phyloP scores from a whole-genome alignment of 306 rosid genomes.

The Cotoneaster glaucophyllus region DNA sequence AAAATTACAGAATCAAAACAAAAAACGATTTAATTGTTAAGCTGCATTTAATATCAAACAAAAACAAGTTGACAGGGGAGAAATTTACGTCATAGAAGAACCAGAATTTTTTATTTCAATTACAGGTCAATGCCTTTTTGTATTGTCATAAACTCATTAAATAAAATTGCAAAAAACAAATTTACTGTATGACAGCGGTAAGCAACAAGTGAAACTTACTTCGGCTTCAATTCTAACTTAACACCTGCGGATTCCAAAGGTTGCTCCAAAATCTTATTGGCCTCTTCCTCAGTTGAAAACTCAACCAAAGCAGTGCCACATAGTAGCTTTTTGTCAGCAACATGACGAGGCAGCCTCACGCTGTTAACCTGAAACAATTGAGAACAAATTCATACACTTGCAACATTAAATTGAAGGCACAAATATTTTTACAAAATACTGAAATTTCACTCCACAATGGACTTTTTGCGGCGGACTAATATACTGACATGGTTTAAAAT shows the following conservation, averaged over 20 bases:
- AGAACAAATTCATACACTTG: background rate
- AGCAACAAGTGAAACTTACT: slow-evolving; percentile 43
- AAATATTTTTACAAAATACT: background rate
- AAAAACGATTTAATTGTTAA: background rate
- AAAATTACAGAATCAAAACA: background rate
- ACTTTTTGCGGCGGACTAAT: background rate
- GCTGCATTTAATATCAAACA: background rate
- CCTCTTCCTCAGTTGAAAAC: slow-evolving; percentile 67
- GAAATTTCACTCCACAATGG: background rate
- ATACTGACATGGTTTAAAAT: background rate
- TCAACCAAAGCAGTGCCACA: slow-evolving; percentile 82
- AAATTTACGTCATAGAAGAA: background rate
- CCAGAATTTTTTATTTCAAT: background rate
- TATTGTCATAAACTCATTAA: background rate
- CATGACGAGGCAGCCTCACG: slow-evolving; percentile 81
- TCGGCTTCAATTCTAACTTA: slow-evolving; percentile 56
- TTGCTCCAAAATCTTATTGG: slow-evolving; percentile 39
- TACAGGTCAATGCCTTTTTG: background rate
- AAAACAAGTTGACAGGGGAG: background rate
- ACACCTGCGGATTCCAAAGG: slow-evolving; percentile 51
- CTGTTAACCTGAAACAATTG: slow-evolving; percentile 61
- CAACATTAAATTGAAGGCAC: background rate
- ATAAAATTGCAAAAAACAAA: background rate
- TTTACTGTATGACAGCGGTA: background rate
- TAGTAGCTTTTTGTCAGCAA: slow-evolving; percentile 69